phyloP scores from a whole-genome alignment of 2,329 filamentous ascomycete species.

The Cladorrhinum sp. region DNA sequence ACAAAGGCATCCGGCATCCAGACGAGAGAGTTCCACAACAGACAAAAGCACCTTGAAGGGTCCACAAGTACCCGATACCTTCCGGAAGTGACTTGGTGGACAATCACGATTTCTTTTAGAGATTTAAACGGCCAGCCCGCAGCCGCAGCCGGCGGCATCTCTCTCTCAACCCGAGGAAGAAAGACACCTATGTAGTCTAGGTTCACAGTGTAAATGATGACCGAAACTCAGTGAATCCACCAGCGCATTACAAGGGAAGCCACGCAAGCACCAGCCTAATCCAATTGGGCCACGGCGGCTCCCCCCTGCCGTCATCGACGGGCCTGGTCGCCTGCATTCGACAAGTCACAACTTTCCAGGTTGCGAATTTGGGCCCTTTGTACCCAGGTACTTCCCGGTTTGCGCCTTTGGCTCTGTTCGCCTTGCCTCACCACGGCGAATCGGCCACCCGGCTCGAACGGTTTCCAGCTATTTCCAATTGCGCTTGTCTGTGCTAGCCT shows the following conservation, averaged over 20 bases:
- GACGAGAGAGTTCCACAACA: constrained; percentile 5
- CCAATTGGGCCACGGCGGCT: constrained; percentile 6
- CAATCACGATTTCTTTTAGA: not conserved
- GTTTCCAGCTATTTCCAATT: constrained; percentile 28
- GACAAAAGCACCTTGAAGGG: constrained; percentile 5
- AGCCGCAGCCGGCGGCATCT: not conserved
- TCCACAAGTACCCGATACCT: constrained; percentile 9
- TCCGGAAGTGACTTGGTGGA: not conserved
- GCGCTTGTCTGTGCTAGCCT: constrained; percentile 12
- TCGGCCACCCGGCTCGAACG: constrained; percentile 21
- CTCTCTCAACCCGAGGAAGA: not conserved
- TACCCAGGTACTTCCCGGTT: constrained; percentile 13
- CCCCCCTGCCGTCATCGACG: constrained; percentile 7
- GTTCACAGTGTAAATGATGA: too few relatives aligned
- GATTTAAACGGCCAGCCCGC: not conserved
- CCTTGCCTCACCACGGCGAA: constrained; percentile 14
- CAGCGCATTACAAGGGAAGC: constrained; percentile 1
- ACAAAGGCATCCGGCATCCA: not conserved
- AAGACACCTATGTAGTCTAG: too few relatives aligned
- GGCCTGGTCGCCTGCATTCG: not conserved
- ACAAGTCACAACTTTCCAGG: constrained; percentile 3
- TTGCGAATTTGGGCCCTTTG: not conserved
- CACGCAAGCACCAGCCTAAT: constrained; percentile 7
- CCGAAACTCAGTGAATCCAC: too few relatives aligned
- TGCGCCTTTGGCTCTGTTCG: constrained; percentile 4